These are phyloP conservation scores for Citrullus mucosospermus DNA, from an alignment of 306 rosid species.

Conservation along the genomic window DNA sequence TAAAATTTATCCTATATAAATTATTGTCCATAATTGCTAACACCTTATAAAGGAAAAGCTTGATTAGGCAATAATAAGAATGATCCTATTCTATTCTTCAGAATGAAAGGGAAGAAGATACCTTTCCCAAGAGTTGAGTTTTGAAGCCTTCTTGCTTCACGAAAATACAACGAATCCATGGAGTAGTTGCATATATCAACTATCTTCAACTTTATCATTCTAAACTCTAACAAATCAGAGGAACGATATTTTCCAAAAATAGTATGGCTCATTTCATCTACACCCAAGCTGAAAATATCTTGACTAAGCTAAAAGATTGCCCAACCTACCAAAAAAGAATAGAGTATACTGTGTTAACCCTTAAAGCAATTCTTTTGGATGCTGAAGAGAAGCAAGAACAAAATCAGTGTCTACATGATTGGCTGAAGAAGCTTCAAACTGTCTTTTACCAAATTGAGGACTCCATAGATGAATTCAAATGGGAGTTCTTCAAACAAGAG, in stretches of 20 bases:
- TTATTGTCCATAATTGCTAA: neutral
- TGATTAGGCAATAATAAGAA: neutral
- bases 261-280: constrained; percentile 1
- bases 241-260: neutral
- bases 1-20: neutral
- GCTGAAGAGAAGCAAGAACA: constrained; percentile 1
- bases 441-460: neutral
- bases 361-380: neutral
- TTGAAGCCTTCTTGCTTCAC: neutral
- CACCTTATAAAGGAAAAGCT: neutral
- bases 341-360: neutral
- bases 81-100: neutral
- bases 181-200: neutral
- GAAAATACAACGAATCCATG: neutral
- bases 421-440: neutral
- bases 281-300: constrained; percentile 4
- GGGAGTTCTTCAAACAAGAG: neutral
- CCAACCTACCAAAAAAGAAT: neutral
- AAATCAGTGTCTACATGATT: neutral
- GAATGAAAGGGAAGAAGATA: neutral
- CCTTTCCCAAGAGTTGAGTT: neutral
- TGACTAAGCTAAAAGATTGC: neutral
- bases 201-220: neutral
- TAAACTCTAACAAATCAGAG: neutral
- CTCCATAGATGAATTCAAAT: neutral